A percentile compares a stretch with the other conserved stretches of the same genome.
phyloP scores from a whole-genome alignment of 78 protist genomes.

The Guillardia theta region DNA sequence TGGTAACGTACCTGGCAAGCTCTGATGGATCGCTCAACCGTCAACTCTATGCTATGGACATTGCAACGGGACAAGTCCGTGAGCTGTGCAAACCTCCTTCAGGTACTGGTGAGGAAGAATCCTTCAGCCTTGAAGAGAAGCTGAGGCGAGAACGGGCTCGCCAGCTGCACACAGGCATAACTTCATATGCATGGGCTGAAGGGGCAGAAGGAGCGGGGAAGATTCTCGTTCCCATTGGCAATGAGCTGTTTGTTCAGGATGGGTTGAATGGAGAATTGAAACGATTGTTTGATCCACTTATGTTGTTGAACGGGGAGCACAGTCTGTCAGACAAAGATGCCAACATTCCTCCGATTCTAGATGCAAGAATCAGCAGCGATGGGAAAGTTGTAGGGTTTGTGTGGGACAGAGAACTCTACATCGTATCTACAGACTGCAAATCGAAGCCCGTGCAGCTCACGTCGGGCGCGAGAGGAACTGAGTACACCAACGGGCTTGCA shows the following conservation, averaged over 20 bases:
- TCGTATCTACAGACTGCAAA: not conserved
- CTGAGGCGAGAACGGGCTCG: constrained; percentile 20
- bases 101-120: constrained; percentile 37
- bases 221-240: constrained; percentile 27
- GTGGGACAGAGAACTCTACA: not conserved
- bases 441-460: constrained; percentile 39
- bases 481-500: constrained; percentile 31
- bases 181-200: constrained; percentile 25
- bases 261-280: not conserved
- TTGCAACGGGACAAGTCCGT: not conserved
- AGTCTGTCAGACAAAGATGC: not conserved
- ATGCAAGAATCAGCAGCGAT: not conserved
- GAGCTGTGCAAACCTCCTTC: constrained; percentile 37
- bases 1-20: not conserved
- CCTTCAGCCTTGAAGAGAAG: constrained; percentile 35
- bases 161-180: constrained; percentile 37
- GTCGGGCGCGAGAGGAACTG: not conserved
- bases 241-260: constrained; percentile 25
- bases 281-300: constrained; percentile 18
- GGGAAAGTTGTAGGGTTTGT: not conserved
- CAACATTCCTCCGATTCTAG: not conserved
- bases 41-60: constrained; percentile 29
- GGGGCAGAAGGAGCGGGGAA: constrained; percentile 3
- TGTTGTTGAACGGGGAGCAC: not conserved
- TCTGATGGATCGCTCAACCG: not conserved